Evolutionary conservation across 2,329 filamentous ascomycete species (phyloP).

Genomic region (Talaromyces rugulosus): DNA sequence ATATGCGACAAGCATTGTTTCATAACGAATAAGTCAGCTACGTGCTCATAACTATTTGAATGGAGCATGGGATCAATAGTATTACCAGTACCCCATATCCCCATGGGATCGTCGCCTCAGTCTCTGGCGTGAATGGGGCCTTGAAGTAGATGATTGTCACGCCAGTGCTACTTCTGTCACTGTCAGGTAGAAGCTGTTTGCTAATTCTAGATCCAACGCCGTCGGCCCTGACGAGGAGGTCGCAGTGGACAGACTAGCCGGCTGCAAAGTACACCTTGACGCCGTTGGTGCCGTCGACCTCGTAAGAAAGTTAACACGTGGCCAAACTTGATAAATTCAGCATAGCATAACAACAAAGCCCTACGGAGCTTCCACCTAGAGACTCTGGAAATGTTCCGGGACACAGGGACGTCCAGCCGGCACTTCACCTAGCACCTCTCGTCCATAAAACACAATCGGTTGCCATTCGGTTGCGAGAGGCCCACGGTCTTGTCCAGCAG

Average conservation of each 20-base stretch:
- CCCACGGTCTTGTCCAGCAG: neutral
- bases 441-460: neutral
- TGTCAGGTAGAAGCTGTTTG: constrained; percentile 33
- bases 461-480: neutral
- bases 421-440: neutral
- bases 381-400: neutral
- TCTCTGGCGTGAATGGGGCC: constrained; percentile 22
- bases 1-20: neutral
- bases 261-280: constrained; percentile 31
- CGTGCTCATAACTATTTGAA: neutral
- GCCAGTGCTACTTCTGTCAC: constrained; percentile 33
- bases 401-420: neutral
- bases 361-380: neutral
- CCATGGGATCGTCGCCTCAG: constrained; percentile 10
- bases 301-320: neutral
- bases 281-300: constrained; percentile 4
- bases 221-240: constrained; percentile 38
- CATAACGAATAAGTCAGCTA: neutral
- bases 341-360: neutral
- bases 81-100: neutral
- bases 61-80: neutral
- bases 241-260: constrained; percentile 25
- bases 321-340: neutral
- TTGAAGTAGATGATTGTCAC: constrained; percentile 39
- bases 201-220: constrained; percentile 36